Evolutionary conservation across 1,284 basidiomycete genomes (phyloP), one percentile per base, ranked within the genome.

Genomic region (Cutaneotrichosporon dermatis): DNA sequence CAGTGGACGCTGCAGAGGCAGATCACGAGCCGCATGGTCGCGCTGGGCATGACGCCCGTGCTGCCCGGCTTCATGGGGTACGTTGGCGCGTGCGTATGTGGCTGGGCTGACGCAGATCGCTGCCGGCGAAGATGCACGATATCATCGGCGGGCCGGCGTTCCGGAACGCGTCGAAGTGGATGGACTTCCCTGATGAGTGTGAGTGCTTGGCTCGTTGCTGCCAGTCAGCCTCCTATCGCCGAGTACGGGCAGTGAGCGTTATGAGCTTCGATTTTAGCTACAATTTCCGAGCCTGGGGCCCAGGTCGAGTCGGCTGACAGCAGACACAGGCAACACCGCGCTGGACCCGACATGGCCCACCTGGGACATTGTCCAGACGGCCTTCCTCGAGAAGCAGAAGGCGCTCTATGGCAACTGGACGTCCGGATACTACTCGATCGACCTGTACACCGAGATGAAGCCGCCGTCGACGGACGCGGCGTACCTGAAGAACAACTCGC

Each of bases 361-460:
- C 16, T 82, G 79, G 62, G 37, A 65, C 4, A 70, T 69, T 16
- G 65, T 81, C 34, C 80, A 81, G 65, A 73, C 69, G 40, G 75
- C 75, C 8, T 80, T 82, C 70, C 77, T 82, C 52, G 51, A 71
- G 34, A 81, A 81, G 65, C 81, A 81, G 66, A 59, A 66, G 11
- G 70, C 69, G 11, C 76, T 76, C 0, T 81, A 80, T 58, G 80
- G 80, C 16, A 73, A 76, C 46, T 64, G 58, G 57, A 67, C 79
- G 39, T 76, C 79, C 8, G 78, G 80, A 59, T 72, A 80, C 60
- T 82, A 82, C 64, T 79, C 79, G 35, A 74, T 82, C 40, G 81
- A 82, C 63, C 80, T 81, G 59, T 81, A 80, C 71, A 82, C 80
- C 68, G 81, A 82, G 69, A 79, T 79, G 60, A 60, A 74, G 43